A percentile compares a stretch with the other conserved stretches of the same genome.
Conservation (phyloP, 768 basidiomycete genomes). For the Favolaschia claudopus region DNA sequence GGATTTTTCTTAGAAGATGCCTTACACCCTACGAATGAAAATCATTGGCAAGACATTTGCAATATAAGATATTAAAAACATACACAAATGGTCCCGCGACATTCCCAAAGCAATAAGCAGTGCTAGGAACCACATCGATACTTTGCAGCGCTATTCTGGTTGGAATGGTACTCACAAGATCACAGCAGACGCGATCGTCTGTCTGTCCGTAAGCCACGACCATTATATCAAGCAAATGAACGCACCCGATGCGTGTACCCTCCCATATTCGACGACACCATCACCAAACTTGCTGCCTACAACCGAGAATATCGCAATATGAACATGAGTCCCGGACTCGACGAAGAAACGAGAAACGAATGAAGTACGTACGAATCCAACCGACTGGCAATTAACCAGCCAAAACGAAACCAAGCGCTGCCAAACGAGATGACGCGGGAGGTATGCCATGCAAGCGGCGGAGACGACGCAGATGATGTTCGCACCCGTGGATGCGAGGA, state of each 20-base stretch:
- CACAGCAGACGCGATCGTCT: slow-evolving; percentile 25
- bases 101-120: slow-evolving; percentile 28
- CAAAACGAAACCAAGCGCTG: slow-evolving; percentile 28
- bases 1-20: too few relatives aligned
- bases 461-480: slow-evolving; percentile 30
- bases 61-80: not conserved
- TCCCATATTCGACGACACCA: slow-evolving; percentile 32
- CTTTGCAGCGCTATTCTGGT: not conserved
- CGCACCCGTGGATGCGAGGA: slow-evolving; percentile 22
- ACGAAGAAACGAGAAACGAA: not conserved
- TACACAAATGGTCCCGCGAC: slow-evolving; percentile 30
- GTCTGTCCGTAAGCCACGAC: not conserved
- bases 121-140: slow-evolving; percentile 1
- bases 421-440: slow-evolving; percentile 28
- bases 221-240: not conserved
- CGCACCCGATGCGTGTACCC: slow-evolving; percentile 29
- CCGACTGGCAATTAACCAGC: slow-evolving; percentile 29
- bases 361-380: slow-evolving; percentile 24
- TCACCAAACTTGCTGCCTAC: slow-evolving; percentile 25
- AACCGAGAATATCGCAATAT: not conserved
- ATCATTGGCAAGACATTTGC: not conserved
- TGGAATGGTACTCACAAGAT: slow-evolving; percentile 7
- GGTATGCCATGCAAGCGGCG: slow-evolving; percentile 29
- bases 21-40: slow-evolving; percentile 11
- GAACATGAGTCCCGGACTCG: not conserved